These are phyloP conservation scores for Boletellus sp. DNA, from an alignment of 1,284 basidiomycete genomes.

Conservation along the genomic window DNA sequence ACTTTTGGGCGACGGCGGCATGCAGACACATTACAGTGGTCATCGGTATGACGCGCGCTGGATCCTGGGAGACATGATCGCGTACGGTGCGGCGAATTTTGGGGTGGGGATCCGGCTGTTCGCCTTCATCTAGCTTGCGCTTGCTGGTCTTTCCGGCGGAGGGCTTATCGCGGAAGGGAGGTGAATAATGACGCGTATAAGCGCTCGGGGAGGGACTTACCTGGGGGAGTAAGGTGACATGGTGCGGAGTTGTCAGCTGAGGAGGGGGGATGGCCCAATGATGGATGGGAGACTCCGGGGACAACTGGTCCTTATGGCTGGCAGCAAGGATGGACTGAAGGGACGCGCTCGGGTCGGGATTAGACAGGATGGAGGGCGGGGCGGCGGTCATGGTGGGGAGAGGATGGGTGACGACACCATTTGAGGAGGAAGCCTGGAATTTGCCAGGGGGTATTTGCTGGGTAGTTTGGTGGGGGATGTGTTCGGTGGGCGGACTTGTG, in stretches of 20 bases:
- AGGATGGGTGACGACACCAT: constrained; percentile 30
- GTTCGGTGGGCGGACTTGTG: constrained; percentile 27
- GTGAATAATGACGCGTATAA: constrained; percentile 29
- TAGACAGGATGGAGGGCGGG: constrained; percentile 37
- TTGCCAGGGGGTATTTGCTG: constrained; percentile 27
- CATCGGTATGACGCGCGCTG: constrained; percentile 72
- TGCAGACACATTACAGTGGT: constrained; percentile 86
- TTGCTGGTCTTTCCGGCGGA: constrained; percentile 44
- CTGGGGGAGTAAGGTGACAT: constrained; percentile 27
- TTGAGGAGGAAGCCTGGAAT: constrained; percentile 19
- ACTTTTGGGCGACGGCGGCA: constrained; percentile 88
- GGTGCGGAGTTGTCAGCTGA: constrained; percentile 30
- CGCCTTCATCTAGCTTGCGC: constrained; percentile 68
- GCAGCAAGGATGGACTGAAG: constrained; percentile 61
- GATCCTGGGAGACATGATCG: constrained; percentile 71
- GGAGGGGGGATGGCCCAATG: constrained; percentile 39
- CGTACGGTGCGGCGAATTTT: constrained; percentile 80
- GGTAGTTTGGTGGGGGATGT: constrained; percentile 24
- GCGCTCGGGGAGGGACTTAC: constrained; percentile 30
- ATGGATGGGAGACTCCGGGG: constrained; percentile 36
- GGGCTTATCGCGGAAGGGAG: constrained; percentile 27
- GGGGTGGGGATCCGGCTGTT: constrained; percentile 64
- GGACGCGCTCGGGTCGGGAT: constrained; percentile 53
- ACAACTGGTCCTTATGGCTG: constrained; percentile 41
- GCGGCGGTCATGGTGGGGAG: constrained; percentile 36